Conservation (phyloP, 495 filamentous ascomycete species). For the Podospora pseudoanserina region DNA sequence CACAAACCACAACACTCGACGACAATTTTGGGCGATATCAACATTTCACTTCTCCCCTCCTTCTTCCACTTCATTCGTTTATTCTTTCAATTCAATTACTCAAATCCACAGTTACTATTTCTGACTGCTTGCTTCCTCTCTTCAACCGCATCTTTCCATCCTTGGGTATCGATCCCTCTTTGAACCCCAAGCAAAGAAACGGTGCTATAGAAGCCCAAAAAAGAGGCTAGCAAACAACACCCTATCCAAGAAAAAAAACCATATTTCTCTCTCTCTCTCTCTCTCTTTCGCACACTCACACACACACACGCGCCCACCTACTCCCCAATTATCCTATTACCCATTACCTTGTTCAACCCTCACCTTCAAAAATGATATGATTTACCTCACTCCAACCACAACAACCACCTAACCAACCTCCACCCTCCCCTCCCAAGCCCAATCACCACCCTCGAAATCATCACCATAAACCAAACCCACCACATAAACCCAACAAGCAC, state of each 20-base stretch:
- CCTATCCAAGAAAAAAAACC: too few species aligned
- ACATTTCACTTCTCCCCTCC: not conserved
- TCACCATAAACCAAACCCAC: constrained; percentile 79
- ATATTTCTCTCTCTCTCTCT: too few species aligned
- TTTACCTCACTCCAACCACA: constrained; percentile 58
- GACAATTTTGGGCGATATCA: not conserved
- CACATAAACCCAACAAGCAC: constrained; percentile 74
- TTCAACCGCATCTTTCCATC: too few species aligned
- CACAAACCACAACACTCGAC: not conserved
- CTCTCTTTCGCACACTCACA: too few species aligned
- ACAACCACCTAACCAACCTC: constrained; percentile 64
- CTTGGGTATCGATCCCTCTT: too few species aligned
- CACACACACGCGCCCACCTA: not conserved
- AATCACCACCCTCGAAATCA: constrained; percentile 60
- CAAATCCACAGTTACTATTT: too few species aligned
- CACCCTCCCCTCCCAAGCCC: constrained; percentile 57
- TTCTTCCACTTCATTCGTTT: too few species aligned
- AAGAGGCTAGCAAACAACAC: too few species aligned
- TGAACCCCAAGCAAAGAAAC: too few species aligned
- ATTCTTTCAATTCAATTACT: too few species aligned
- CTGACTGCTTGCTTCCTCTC: too few species aligned
- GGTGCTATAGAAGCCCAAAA: too few species aligned
- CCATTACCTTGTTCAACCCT: not conserved
- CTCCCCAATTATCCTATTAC: not conserved
- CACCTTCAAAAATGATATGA: not conserved